Evolutionary conservation across 2,329 filamentous ascomycete genomes (phyloP), one percentile per base, ranked within the genome.

Genomic region (Cyanodermella asteris): DNA sequence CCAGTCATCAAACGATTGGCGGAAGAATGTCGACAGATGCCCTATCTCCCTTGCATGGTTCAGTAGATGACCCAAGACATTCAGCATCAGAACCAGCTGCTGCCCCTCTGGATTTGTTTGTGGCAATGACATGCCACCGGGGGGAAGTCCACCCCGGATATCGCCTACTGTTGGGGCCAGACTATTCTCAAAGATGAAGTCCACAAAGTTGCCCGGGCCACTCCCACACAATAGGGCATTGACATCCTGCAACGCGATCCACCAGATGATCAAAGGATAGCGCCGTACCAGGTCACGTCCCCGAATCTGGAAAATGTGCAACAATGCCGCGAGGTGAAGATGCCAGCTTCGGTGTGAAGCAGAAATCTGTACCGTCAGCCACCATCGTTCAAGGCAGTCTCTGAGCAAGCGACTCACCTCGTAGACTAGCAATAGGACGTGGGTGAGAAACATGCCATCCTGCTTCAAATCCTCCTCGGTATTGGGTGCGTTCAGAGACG

Each of bases 351-450:
- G 5, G 51, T 50, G n/a, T n/a, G n/a, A n/a, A 13, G 50, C 51
- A 13, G 53, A 50, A 31, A 59, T 51, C 51, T 57, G 28, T 20
- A 17, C 20, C 11, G 2, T 18, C 12, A 14, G 8, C 8, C 8
- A 10, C 2, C 3, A 11, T 13, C 24, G 27, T 43, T 40, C 26
- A 33, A 25, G 7, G 13, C 10, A 35, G 30, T 6, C 18, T 22
- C 7, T 27, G 32, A 31, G 38, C 5, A 32, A 38, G 21, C 32
- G 27, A 32, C 47, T 40, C 30, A 63, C 56, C 43, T 66, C 62
- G 36, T 65, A 65, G 12, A 65, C 42, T 16, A 65, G 49, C 6
- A 67, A 49, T 4, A 67, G 42, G 31, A 64, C 64, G 38, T 67
- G 61, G 2, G 60, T 58, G 15, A 64, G 48, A 29, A 66, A 57